These are phyloP conservation scores for Ilyonectria destructans DNA, from an alignment of 2,329 filamentous ascomycete genomes.

Conservation along the genomic window DNA sequence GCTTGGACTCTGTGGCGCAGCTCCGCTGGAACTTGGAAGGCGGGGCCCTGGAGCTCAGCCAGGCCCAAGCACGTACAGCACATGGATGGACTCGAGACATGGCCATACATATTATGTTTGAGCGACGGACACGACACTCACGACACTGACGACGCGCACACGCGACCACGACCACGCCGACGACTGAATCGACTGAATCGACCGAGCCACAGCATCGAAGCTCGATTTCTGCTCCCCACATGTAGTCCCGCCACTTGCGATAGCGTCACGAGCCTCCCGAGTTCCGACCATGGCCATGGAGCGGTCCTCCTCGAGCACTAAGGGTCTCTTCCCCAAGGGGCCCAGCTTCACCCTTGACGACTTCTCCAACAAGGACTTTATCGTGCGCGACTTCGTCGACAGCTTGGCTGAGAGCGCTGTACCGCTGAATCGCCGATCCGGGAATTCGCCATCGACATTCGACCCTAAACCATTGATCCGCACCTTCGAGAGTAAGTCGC, in stretches of 20 bases:
- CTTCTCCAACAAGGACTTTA: constrained; percentile 93
- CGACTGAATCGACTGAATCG: constrained; percentile 11
- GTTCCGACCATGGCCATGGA: constrained; percentile 61
- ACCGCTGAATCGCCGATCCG: constrained; percentile 85
- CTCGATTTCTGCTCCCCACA: constrained; percentile 45
- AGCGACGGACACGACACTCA: constrained; percentile 22
- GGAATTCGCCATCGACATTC: constrained; percentile 77
- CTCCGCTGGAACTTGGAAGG: constrained; percentile 24
- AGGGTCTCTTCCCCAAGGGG: constrained; percentile 82
- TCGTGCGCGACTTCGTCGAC: constrained; percentile 98
- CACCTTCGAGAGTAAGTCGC: constrained; percentile 83
- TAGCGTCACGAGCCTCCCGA: constrained; percentile 44
- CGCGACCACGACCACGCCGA: constrained; percentile 16
- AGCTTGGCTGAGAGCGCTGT: constrained; percentile 89
- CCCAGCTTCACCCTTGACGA: constrained; percentile 91
- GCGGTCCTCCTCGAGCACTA: constrained; percentile 65
- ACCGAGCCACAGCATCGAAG: constrained; percentile 12
- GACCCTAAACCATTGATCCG: constrained; percentile 98
- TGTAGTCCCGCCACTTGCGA: constrained; percentile 50
- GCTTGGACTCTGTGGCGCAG: constrained; percentile 46
- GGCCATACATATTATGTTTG: constrained; percentile 22
- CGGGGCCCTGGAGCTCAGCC: constrained; percentile 38
- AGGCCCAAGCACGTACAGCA: constrained; percentile 28
- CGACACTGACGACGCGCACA: constrained; percentile 35
- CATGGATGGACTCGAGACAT: constrained; percentile 29